Evolutionary conservation across 202 grass and related monocot species (phyloP).

Genomic region (Musa balbisiana): DNA sequence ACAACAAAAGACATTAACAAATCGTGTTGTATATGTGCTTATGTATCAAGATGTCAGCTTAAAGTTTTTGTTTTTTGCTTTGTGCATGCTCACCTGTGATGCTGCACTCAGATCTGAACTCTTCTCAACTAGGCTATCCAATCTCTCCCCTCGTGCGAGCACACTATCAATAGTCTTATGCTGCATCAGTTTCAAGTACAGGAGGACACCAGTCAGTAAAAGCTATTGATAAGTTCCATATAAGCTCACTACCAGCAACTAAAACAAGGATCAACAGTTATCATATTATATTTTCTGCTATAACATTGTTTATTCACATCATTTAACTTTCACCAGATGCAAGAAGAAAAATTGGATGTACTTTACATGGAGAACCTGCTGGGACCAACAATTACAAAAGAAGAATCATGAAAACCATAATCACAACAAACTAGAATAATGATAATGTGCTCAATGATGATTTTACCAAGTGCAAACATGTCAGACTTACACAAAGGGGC

Average conservation of each 20-base stretch:
- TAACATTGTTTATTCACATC: background rate
- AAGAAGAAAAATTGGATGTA: background rate
- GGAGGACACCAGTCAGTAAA: conserved; percentile 23
- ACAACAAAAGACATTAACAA: no score
- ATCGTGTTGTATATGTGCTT: no score
- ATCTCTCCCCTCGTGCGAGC: conserved; percentile 68
- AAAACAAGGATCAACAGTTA: background rate
- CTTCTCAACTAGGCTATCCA: conserved; percentile 98
- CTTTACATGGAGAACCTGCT: background rate
- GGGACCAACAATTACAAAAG: background rate
- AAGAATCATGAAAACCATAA: background rate
- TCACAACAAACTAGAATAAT: background rate
- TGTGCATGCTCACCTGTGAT: conserved; percentile 57
- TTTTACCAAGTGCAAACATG: background rate
- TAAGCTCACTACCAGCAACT: background rate
- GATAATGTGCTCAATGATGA: background rate
- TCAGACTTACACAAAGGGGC: background rate
- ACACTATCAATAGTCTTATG: conserved; percentile 98
- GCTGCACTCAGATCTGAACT: conserved; percentile 90
- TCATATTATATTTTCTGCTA: background rate
- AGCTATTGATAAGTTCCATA: background rate
- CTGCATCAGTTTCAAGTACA: conserved; percentile 41
- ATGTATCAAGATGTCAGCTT: no score
- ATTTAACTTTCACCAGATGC: background rate
- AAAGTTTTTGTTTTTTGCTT: no score